A percentile compares a stretch with the other conserved stretches of the same genome.
Evolutionary conservation across 2,329 filamentous ascomycete species (phyloP).

Genomic region (Trichoderma guizhouense): DNA sequence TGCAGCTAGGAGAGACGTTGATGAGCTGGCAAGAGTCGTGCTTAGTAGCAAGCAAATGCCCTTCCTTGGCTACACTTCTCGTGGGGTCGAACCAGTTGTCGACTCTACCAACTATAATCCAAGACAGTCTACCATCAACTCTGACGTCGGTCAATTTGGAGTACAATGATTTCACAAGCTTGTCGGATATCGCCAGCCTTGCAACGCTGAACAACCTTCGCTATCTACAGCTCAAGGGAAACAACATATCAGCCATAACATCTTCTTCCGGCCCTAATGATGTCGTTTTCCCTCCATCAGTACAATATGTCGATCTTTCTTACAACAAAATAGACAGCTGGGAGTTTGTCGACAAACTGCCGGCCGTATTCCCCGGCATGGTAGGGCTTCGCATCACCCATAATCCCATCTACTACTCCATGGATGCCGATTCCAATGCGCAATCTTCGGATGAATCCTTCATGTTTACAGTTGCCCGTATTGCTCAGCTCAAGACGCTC

Average conservation of each 20-base stretch:
- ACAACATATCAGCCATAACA: conserved; percentile 56
- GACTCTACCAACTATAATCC: conserved; percentile 43
- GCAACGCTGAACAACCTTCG: conserved; percentile 49
- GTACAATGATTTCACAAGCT: conserved; percentile 62
- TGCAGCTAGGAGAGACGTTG: conserved; percentile 66
- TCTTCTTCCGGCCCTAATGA: conserved; percentile 24
- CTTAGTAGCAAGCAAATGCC: conserved; percentile 52
- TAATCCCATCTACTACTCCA: conserved; percentile 75
- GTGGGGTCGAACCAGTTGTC: conserved; percentile 58
- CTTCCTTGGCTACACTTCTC: conserved; percentile 47
- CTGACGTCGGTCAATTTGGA: conserved; percentile 67
- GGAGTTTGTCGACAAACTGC: conserved; percentile 69
- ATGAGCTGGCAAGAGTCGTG: conserved; percentile 64
- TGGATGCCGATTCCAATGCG: conserved; percentile 40
- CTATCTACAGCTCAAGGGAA: conserved; percentile 71
- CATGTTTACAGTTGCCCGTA: conserved; percentile 80
- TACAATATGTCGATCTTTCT: conserved; percentile 69
- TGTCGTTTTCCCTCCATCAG: conserved; percentile 49
- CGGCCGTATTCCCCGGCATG: conserved; percentile 67
- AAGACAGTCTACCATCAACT: conserved; percentile 43
- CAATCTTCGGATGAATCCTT: conserved; percentile 73
- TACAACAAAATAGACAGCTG: conserved; percentile 68
- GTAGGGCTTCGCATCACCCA: conserved; percentile 73
- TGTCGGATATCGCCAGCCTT: conserved; percentile 57
- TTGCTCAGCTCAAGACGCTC: conserved; percentile 63